Conservation (phyloP, 2,329 filamentous ascomycete genomes). For the Sclerotinia spermophila region DNA sequence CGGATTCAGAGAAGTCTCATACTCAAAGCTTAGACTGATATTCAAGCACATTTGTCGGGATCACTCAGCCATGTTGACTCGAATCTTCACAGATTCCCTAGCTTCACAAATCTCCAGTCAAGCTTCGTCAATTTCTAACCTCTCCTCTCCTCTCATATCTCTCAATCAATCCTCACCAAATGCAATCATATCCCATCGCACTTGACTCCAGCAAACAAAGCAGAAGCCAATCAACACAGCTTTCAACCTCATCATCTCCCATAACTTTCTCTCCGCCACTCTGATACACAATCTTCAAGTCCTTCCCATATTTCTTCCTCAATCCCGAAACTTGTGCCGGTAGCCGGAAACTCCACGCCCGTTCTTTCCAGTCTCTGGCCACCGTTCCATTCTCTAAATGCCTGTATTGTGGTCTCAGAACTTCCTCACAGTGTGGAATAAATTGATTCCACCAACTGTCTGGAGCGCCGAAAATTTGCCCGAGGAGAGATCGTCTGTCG, state of each 20-base stretch:
- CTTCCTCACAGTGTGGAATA: not conserved
- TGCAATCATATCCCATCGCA: not conserved
- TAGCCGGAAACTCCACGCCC: not conserved
- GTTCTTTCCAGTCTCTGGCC: not conserved
- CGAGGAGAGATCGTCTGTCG: not conserved
- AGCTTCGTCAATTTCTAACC: fast-evolving
- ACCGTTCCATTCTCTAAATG: not conserved
- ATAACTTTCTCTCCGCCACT: not conserved
- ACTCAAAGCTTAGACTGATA: not conserved
- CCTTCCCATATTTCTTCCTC: not conserved
- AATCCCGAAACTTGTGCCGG: not conserved
- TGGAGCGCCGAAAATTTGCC: not conserved
- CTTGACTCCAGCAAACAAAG: not conserved
- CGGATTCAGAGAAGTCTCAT: not conserved
- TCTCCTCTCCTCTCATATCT: not conserved
- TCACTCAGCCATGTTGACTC: not conserved
- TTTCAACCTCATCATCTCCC: not conserved
- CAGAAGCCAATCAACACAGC: not conserved
- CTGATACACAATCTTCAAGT: not conserved
- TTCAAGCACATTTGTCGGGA: not conserved
- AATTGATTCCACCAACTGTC: not conserved
- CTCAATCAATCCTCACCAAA: not conserved
- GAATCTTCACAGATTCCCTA: not conserved
- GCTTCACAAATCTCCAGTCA: too few species aligned
- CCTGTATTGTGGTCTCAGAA: not conserved